These are phyloP conservation scores for Rickenella mellea DNA, from an alignment of 768 basidiomycete species.

Conservation along the genomic window DNA sequence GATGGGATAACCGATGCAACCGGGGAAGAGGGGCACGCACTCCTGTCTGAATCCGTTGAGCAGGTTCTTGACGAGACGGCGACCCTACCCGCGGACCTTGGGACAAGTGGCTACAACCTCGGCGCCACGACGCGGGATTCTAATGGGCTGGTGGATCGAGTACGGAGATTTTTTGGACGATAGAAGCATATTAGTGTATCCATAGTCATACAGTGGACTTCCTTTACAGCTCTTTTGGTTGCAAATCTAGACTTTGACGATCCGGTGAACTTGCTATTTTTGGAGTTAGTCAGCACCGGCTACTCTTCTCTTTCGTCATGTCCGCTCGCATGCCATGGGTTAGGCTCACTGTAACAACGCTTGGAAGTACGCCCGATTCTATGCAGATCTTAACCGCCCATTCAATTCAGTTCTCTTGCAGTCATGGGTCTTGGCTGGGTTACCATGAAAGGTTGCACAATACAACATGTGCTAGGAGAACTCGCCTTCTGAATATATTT, in stretches of 20 bases:
- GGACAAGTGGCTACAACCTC: conserved; percentile 79
- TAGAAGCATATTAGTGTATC: too few relatives aligned
- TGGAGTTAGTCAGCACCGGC: too few relatives aligned
- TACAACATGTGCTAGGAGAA: background rate
- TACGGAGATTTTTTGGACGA: too few relatives aligned
- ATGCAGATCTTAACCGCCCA: background rate
- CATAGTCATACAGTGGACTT: too few relatives aligned
- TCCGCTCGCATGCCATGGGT: conserved; percentile 22
- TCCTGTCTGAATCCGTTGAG: conserved; percentile 51
- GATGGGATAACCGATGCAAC: conserved; percentile 16
- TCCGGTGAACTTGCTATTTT: too few relatives aligned
- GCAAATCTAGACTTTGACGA: too few relatives aligned
- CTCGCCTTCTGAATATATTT: background rate
- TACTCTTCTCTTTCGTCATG: too few relatives aligned
- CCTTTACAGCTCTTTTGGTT: too few relatives aligned
- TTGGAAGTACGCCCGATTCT: conserved; percentile 17
- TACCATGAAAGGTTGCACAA: conserved; percentile 19
- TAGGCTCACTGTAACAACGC: conserved; percentile 14
- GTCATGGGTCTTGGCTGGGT: conserved; percentile 24
- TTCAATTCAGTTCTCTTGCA: conserved; percentile 4
- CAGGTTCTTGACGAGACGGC: conserved; percentile 77
- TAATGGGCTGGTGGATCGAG: too few relatives aligned
- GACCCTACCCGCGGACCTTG: conserved; percentile 70
- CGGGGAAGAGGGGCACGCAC: conserved; percentile 22
- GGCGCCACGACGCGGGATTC: conserved; percentile 42